Conservation (phyloP, 1,139 yeast species). For the Saccharomyces hybrid region DNA sequence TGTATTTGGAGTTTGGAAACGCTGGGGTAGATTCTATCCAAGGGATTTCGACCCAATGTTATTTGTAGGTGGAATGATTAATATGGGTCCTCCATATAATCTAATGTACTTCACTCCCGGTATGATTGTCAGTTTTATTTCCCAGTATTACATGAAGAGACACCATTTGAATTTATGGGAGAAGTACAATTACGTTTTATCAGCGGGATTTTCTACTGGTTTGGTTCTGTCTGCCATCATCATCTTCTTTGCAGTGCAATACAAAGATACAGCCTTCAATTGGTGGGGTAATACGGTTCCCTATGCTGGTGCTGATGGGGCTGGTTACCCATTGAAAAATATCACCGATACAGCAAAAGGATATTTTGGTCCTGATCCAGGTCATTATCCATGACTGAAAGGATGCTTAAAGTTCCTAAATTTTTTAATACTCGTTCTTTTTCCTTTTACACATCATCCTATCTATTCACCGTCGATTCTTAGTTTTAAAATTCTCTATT, state of each 20-base stretch:
- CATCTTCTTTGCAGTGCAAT: constrained; percentile 49
- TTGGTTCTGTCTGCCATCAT: constrained; percentile 50
- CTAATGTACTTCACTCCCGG: constrained; percentile 49
- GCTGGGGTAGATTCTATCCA: constrained; percentile 32
- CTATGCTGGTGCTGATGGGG: constrained; percentile 39
- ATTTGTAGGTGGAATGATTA: constrained; percentile 41
- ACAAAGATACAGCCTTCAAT: constrained; percentile 34
- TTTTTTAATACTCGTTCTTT: too few relatives aligned
- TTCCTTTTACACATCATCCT: too few relatives aligned
- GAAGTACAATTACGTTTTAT: constrained; percentile 54
- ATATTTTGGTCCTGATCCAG: constrained; percentile 41
- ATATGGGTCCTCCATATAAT: constrained; percentile 47
- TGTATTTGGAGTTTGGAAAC: constrained; percentile 39
- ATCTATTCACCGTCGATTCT: too few relatives aligned
- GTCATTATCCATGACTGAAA: constrained; percentile 32
- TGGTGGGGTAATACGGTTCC: constrained; percentile 60
- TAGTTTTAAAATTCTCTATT: too few relatives aligned
- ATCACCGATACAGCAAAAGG: constrained; percentile 35
- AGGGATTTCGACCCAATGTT: constrained; percentile 43
- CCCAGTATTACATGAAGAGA: constrained; percentile 47
- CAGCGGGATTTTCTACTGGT: constrained; percentile 53
- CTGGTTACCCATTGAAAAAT: constrained; percentile 21
- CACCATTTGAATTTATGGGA: constrained; percentile 54
- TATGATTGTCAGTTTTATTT: constrained; percentile 40
- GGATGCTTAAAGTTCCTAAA: too few relatives aligned